A percentile compares a stretch with the other conserved stretches of the same genome.
Conservation (phyloP, 2,329 filamentous ascomycete species). For the Fusarium verticillioides region DNA sequence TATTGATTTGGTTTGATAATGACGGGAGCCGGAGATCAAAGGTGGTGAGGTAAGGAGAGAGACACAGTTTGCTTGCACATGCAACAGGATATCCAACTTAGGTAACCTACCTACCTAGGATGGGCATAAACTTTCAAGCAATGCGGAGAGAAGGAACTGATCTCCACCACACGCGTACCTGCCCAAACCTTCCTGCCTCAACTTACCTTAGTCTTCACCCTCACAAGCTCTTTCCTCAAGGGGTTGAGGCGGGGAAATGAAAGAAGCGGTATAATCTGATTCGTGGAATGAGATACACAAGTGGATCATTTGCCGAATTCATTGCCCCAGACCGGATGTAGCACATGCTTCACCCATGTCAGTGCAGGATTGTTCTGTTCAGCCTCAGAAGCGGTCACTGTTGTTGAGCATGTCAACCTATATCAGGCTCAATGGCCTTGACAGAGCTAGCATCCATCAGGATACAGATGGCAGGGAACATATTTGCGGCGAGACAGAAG, state of each 20-base stretch:
- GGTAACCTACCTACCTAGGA: neutral
- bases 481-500: neutral
- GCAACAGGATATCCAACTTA: constrained; percentile 1
- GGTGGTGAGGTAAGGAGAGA: neutral
- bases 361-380: constrained; percentile 12
- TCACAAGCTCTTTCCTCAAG: constrained; percentile 27
- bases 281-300: constrained; percentile 11
- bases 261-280: constrained; percentile 31
- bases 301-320: constrained; percentile 12
- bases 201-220: neutral
- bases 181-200: constrained; percentile 31
- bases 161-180: constrained; percentile 22
- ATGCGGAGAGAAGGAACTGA: constrained; percentile 33
- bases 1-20: neutral
- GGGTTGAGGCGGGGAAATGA: constrained; percentile 27
- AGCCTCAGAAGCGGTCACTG: constrained; percentile 24
- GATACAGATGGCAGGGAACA: neutral
- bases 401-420: neutral
- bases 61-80: constrained; percentile 29
- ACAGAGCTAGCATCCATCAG: neutral
- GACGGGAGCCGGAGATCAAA: neutral
- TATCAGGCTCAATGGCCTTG: neutral
- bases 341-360: constrained; percentile 11
- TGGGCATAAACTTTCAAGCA: constrained; percentile 12
- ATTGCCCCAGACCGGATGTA: constrained; percentile 27